These are phyloP conservation scores for Xerocomus brunneocitrinus DNA, from an alignment of 768 basidiomycete genomes.

Conservation along the genomic window DNA sequence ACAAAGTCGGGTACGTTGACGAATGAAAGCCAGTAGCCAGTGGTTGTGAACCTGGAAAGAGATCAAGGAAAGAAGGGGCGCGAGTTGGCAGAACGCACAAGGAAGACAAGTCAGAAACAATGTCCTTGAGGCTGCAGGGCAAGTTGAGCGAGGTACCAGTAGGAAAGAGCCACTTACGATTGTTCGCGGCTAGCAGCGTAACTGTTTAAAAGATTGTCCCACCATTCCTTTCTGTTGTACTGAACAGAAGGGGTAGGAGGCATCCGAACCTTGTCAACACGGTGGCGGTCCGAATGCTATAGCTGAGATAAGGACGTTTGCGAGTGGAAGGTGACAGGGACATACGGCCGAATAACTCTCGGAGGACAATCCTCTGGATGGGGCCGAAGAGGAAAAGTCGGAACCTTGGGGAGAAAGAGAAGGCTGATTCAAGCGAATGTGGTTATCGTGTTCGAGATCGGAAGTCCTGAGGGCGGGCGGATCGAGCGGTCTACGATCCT, in stretches of 20 bases:
- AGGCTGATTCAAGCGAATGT: slow-evolving; percentile 25
- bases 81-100: slow-evolving; percentile 38
- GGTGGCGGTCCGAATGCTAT: slow-evolving; percentile 28
- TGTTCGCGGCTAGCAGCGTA: slow-evolving; percentile 40
- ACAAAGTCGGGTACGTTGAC: slow-evolving; percentile 56
- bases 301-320: not conserved
- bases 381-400: slow-evolving; percentile 27
- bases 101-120: slow-evolving; percentile 45
- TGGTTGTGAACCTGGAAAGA: slow-evolving; percentile 53
- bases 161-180: slow-evolving; percentile 31
- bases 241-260: slow-evolving; percentile 28
- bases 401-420: slow-evolving; percentile 31
- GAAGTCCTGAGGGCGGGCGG: slow-evolving; percentile 23
- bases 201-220: slow-evolving; percentile 43
- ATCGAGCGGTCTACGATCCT: slow-evolving; percentile 28
- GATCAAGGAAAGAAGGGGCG: slow-evolving; percentile 4
- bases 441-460: slow-evolving; percentile 23
- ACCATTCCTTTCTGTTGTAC: slow-evolving; percentile 40
- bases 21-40: slow-evolving; percentile 65
- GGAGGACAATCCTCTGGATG: slow-evolving; percentile 24
- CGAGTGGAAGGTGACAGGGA: not conserved
- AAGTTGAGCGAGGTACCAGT: not conserved
- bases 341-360: slow-evolving; percentile 28
- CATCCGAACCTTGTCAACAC: slow-evolving; percentile 26
- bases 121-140: slow-evolving; percentile 41